Conservation (phyloP, 163 green algal species). For the Scenedesmus sp. region DNA sequence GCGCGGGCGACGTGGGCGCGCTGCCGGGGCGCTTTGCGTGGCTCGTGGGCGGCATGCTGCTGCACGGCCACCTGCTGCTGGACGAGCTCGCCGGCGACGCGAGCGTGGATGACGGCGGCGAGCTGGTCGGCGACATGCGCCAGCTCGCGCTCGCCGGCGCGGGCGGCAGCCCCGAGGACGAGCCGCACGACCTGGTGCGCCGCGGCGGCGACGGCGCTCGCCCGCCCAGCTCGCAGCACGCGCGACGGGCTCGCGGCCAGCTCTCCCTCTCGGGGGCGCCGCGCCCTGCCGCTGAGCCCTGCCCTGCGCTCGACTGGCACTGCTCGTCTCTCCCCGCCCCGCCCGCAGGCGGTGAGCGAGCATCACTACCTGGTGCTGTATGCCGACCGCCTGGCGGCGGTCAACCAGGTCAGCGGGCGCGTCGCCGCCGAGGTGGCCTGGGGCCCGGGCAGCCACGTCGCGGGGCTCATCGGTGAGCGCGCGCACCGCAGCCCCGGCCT, state of each 20-base stretch:
- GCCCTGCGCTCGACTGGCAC: neutral
- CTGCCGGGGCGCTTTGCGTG: conserved; percentile 79
- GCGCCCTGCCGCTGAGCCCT: neutral
- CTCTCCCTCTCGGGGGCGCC: too few species aligned
- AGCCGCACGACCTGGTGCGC: conserved; percentile 41
- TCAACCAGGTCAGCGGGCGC: conserved; percentile 81
- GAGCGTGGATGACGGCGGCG: conserved; percentile 7
- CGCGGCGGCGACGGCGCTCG: too few species aligned
- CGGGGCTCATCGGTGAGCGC: conserved; percentile 10
- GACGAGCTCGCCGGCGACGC: conserved; percentile 10
- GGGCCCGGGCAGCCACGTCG: conserved; percentile 13
- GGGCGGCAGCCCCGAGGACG: conserved; percentile 32
- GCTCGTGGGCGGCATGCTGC: conserved; percentile 78
- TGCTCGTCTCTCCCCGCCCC: neutral
- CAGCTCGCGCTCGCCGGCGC: conserved; percentile 22
- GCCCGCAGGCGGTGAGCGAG: conserved; percentile 61
- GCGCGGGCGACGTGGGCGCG: neutral
- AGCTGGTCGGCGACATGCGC: conserved; percentile 45
- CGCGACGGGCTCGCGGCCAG: too few species aligned
- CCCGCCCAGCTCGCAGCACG: too few species aligned
- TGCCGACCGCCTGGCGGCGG: conserved; percentile 65
- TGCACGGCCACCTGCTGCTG: conserved; percentile 67
- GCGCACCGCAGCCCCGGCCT: neutral
- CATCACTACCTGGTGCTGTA: conserved; percentile 90
- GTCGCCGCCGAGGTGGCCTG: conserved; percentile 51